Base-by-base conservation (phyloP, 352 stramenopile genomes). In the Blastocystis sp. region DNA sequence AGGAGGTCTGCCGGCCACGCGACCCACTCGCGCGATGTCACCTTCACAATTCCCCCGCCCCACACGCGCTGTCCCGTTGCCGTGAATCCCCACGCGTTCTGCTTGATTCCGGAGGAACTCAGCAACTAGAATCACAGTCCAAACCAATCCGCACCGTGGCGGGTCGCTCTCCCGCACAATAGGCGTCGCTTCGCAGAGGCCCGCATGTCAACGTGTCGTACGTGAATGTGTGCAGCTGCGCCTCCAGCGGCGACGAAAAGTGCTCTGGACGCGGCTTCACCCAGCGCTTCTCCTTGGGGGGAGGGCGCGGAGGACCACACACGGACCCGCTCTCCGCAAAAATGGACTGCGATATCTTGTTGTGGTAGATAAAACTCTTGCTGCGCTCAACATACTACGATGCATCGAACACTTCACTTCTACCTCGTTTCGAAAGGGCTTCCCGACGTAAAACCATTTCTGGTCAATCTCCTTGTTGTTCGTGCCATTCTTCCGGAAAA, bases 21-120 rank as follows among this genome's bases (percentile, higher is more conserved):
- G 24, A 71, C n/a, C 71, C 71, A 84, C 42, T 65, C 51, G 24
- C 40, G 67, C 51, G 42, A 16, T 4, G 46, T 48, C n/a, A 71
- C n/a, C 71, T 84, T 71, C 40, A 84, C 71, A 18, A 64, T 53
- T 8, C 71, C 71, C 4, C 71, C 71, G n/a, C 71, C 71, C 71
- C 71, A 84, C 56, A 84, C 71, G 29, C 71, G 71, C 16, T 36
- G 34, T 24, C 71, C 71, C 27, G 51, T 65, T 27, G 11, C 51
- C 11, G 51, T 84, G 42, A 21, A 76, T 7, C 71, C 71, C 14
- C 42, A 71, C 18, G 71, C 9, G 42, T 84, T 84, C 24, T 84
- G 71, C 18, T 48, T n/a, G 24, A 84, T 84, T 18, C 71, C 71
- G 7, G 18, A 40, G 42, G 6, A 14, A 44, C 64, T 76, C 1